phyloP scores from a whole-genome alignment of 2,329 filamentous ascomycete species.

The Colletotrichum truncatum region DNA sequence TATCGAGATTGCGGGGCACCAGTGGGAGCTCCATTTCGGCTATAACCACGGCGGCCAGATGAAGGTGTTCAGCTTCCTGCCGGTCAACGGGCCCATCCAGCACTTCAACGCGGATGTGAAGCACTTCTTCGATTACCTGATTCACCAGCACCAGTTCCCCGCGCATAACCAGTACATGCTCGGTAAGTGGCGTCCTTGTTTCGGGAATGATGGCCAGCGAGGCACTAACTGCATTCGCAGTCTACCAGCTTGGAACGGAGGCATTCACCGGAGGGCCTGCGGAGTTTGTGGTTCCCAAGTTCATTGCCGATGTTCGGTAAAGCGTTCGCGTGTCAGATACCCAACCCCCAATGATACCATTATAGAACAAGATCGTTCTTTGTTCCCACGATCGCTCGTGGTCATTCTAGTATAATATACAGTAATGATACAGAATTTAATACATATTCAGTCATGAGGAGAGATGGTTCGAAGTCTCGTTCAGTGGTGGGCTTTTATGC shows the following conservation, averaged over 20 bases:
- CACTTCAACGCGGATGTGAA: constrained; percentile 63
- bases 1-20: constrained; percentile 34
- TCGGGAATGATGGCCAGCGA: not conserved
- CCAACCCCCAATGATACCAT: not conserved
- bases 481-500: not conserved
- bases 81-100: constrained; percentile 44
- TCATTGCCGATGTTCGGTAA: constrained; percentile 31
- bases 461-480: not conserved
- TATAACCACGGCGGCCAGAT: constrained; percentile 56
- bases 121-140: constrained; percentile 62
- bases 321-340: not conserved
- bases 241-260: constrained; percentile 37
- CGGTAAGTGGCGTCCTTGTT: constrained; percentile 19
- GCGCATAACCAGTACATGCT: constrained; percentile 36
- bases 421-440: not conserved
- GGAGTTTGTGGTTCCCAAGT: constrained; percentile 32
- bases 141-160: constrained; percentile 50
- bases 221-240: constrained; percentile 3
- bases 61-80: constrained; percentile 62
- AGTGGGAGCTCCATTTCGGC: constrained; percentile 64
- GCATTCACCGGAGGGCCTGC: constrained; percentile 37
- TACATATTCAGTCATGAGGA: constrained; percentile 1
- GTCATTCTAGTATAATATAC: not conserved
- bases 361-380: not conserved
- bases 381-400: not conserved